Base-by-base conservation (phyloP, 2,329 filamentous ascomycete genomes). In the Simplicillium sp. region DNA sequence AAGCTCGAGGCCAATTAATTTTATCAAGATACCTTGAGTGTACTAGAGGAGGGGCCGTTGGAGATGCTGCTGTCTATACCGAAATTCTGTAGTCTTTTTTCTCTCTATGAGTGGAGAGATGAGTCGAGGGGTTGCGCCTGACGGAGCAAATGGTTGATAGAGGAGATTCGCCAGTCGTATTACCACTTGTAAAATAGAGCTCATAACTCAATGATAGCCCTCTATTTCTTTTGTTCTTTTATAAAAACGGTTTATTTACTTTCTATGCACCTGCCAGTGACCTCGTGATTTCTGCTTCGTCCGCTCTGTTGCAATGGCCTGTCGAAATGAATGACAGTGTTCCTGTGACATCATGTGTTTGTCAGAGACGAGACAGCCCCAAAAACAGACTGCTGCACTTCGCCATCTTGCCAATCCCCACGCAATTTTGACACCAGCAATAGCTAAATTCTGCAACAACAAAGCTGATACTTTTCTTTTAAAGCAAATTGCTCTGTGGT, bases 131-230 rank as follows among this genome's bases (percentile, higher is more conserved):
- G 63, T 67, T 67, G 65, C 57, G 59, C 57, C 63, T 60, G 65
- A 66, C 57, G 65, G 63, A 66, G 63, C 62, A 65, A 61, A 55
- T 60, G 64, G 59, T 61, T 59, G 63, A 58, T 57, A 48, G 61
- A 62, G 60, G 60, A 59, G 57, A 62, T 61, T 62, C 58, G 61
- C 66, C 65, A 62, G 60, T 66, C 66, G 63, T 65, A 65, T 65
- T 66, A 65, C 65, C 66, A 67, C 66, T 72, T 77, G 73, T 77
- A 77, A 77, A 75, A 72, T 76, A 75, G 71, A 76, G 71, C 65
- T 63, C 57, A 70, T 70, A 69, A 71, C 71, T 73, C 70, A 75
- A 75, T 68, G 63, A 69, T 74, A 55, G 68, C 68, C 72, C 71
- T 74, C 67, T 64, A 71, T 77, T 76, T 67, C 67, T 67, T 75